Evolutionary conservation across 2,329 filamentous ascomycete genomes (phyloP).

Genomic region (Drechslerella stenobrocha): DNA sequence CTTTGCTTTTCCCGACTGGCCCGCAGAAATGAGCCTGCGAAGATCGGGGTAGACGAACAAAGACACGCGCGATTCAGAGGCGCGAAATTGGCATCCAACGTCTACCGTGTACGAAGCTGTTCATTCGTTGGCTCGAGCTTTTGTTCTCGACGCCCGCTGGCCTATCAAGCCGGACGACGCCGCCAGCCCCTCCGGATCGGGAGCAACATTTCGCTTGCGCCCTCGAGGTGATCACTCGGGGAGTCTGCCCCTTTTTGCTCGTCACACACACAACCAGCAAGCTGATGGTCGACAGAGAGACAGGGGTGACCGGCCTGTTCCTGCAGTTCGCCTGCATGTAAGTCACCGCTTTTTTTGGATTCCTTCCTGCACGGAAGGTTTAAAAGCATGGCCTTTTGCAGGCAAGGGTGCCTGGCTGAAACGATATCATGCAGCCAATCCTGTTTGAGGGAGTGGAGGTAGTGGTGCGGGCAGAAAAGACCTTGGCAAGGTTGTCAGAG

Average conservation of each 20-base stretch:
- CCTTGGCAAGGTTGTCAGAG: conserved; percentile 21
- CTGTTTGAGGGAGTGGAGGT: conserved; percentile 27
- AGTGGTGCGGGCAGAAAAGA: conserved; percentile 40
- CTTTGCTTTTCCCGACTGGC: conserved; percentile 1
- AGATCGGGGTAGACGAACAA: conserved; percentile 27
- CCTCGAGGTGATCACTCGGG: conserved; percentile 14
- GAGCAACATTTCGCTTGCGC: conserved; percentile 33
- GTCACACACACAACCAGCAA: conserved; percentile 34
- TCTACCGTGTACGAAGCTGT: too few relatives aligned
- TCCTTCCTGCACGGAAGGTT: conserved; percentile 44
- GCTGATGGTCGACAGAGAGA: conserved; percentile 29
- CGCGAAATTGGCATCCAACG: conserved; percentile 27
- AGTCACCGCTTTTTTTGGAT: conserved; percentile 35
- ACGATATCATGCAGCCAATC: conserved; percentile 48
- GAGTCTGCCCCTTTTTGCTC: conserved; percentile 14
- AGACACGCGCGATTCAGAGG: conserved; percentile 21
- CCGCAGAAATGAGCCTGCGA: conserved; percentile 30
- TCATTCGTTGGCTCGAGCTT: conserved; percentile 32
- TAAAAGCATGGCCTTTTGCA: conserved; percentile 34
- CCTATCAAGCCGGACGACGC: conserved; percentile 36
- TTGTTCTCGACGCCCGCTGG: conserved; percentile 30
- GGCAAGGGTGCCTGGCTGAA: conserved; percentile 44
- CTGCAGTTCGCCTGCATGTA: conserved; percentile 47
- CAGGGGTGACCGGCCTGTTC: conserved; percentile 43
- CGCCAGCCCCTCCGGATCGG: conserved; percentile 17